A percentile compares a stretch with the other conserved stretches of the same genome.
Conservation (phyloP, 1,284 basidiomycete species). For the Trichosporon coremiiforme region DNA sequence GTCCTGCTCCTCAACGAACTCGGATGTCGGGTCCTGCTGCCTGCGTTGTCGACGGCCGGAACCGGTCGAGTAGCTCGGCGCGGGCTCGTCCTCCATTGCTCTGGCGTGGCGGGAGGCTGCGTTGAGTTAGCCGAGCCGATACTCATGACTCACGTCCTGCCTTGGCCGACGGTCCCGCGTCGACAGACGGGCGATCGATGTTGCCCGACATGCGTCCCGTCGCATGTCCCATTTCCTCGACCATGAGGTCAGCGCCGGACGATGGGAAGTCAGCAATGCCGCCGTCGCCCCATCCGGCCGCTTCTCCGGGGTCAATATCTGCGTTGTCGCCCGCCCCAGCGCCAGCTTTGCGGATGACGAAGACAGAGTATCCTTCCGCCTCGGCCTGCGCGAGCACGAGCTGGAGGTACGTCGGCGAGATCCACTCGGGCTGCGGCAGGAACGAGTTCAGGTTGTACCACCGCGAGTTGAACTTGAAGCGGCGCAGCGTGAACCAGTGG, state of each 20-base stretch:
- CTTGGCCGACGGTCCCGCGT: not conserved
- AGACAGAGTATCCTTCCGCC: slow-evolving; percentile 85
- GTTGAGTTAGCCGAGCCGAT: not conserved
- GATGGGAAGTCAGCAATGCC: slow-evolving; percentile 51
- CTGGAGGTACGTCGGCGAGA: slow-evolving; percentile 76
- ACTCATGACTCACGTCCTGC: slow-evolving; percentile 30
- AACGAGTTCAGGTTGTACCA: slow-evolving; percentile 94
- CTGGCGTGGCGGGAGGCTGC: slow-evolving; percentile 32
- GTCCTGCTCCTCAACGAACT: slow-evolving; percentile 27
- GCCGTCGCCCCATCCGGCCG: slow-evolving; percentile 50
- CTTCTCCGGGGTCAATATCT: slow-evolving; percentile 35
- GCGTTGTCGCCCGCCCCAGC: slow-evolving; percentile 31
- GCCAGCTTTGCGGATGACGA: slow-evolving; percentile 63
- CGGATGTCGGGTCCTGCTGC: slow-evolving; percentile 28
- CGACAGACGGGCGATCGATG: not conserved
- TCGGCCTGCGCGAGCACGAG: slow-evolving; percentile 88
- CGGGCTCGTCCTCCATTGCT: slow-evolving; percentile 17
- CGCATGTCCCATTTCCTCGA: slow-evolving; percentile 49
- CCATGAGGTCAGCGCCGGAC: slow-evolving; percentile 49
- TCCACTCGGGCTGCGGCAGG: slow-evolving; percentile 72
- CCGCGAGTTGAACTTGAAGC: slow-evolving; percentile 65
- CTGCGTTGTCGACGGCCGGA: slow-evolving; percentile 30
- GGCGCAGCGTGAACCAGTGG: slow-evolving; percentile 86
- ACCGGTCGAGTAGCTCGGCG: slow-evolving; percentile 21
- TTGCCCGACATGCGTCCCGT: slow-evolving; percentile 36